Conservation (phyloP, 352 stramenopile species). For the Pilasporangium apinafurcum region DNA sequence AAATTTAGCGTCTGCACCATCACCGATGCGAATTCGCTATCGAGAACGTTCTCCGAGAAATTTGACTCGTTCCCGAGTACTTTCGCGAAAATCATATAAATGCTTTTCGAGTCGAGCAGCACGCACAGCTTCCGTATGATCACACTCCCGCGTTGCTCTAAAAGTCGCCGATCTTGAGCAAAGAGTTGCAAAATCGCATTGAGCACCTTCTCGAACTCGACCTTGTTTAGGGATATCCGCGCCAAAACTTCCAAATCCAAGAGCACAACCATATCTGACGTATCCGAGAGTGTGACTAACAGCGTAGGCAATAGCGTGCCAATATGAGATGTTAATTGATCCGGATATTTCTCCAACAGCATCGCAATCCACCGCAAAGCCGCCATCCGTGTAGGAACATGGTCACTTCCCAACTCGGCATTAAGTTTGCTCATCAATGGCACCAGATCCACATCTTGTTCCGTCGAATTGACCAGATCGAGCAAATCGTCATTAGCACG, state of each 20-base stretch:
- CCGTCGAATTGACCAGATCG: slow-evolving; percentile 91
- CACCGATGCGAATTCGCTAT: slow-evolving; percentile 95
- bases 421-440: slow-evolving; percentile 95
- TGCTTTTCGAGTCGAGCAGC: slow-evolving; percentile 95
- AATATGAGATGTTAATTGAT: slow-evolving; percentile 92
- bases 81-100: slow-evolving; percentile 97
- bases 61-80: slow-evolving; percentile 82
- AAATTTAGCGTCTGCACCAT: slow-evolving; percentile 99
- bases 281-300: slow-evolving; percentile 95
- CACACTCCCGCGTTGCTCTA: slow-evolving; percentile 95
- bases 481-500: slow-evolving; percentile 96
- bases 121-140: slow-evolving; percentile 98
- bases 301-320: slow-evolving; percentile 91
- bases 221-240: slow-evolving; percentile 90
- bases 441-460: slow-evolving; percentile 86
- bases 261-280: slow-evolving; percentile 95
- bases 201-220: slow-evolving; percentile 90
- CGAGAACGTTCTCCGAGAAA: slow-evolving; percentile 33
- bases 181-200: slow-evolving; percentile 96
- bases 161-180: slow-evolving; percentile 69
- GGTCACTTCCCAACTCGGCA: slow-evolving; percentile 91
- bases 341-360: slow-evolving; percentile 95
- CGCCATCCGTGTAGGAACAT: slow-evolving; percentile 96
- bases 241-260: slow-evolving; percentile 95
- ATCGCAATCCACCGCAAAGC: slow-evolving; percentile 97